Percentiles rank a stretch among this genome's conserved stretches.
Conservation (phyloP, 495 filamentous ascomycete species). For the Penicillium turbatum region DNA sequence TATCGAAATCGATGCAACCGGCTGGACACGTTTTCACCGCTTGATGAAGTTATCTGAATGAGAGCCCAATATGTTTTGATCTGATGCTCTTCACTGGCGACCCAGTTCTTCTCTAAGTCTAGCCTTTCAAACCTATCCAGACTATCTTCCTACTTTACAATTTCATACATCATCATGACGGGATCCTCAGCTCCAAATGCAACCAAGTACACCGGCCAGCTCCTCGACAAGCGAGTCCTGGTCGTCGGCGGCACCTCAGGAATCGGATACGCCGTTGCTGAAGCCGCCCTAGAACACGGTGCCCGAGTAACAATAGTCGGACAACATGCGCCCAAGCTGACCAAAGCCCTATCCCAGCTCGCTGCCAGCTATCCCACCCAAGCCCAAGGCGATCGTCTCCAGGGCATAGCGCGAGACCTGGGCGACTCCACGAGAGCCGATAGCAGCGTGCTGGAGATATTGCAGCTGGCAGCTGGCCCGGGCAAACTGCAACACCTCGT, state of each 20-base stretch:
- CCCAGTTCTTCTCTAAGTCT: no score
- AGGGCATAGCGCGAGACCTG: slow-evolving; percentile 43
- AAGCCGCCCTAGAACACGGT: background rate
- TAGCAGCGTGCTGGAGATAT: slow-evolving; percentile 42
- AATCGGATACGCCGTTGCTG: background rate
- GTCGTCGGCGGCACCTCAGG: background rate
- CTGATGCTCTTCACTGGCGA: background rate
- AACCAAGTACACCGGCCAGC: background rate
- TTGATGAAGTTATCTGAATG: no score
- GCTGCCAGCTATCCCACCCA: slow-evolving; percentile 32
- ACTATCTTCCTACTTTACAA: no score
- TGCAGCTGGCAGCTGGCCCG: slow-evolving; percentile 28
- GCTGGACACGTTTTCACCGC: no score
- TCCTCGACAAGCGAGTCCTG: background rate
- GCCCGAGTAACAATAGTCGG: slow-evolving; percentile 48
- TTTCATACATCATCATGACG: no score
- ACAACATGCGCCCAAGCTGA: slow-evolving; percentile 43
- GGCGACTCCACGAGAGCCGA: slow-evolving; percentile 36
- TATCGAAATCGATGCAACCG: no score
- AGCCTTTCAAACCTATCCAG: no score
- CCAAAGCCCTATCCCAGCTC: slow-evolving; percentile 39
- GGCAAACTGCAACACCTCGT: slow-evolving; percentile 56
- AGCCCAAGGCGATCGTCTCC: slow-evolving; percentile 9
- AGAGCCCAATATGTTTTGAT: background rate
- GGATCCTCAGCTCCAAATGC: no score